A percentile compares a stretch with the other conserved stretches of the same genome.
Evolutionary conservation across 1,284 basidiomycete species (phyloP).

Genomic region (Malassezia brasiliensis): DNA sequence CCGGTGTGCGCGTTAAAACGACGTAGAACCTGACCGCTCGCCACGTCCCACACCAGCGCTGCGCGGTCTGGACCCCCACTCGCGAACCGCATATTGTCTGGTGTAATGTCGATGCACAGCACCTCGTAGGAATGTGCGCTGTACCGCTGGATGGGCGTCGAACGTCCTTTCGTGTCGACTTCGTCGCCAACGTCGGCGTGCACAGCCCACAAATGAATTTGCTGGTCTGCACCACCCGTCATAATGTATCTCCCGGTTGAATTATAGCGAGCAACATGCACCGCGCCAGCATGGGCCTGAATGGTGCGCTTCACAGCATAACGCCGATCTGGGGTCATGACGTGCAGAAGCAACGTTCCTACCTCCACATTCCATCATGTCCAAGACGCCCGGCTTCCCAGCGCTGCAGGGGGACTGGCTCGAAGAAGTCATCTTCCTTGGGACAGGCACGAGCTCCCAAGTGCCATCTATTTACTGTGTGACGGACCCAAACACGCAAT

Average conservation of each 20-base stretch:
- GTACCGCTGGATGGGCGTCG: conserved; percentile 62
- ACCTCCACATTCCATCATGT: conserved; percentile 1
- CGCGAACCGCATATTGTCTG: conserved; percentile 86
- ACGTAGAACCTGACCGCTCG: conserved; percentile 68
- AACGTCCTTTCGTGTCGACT: conserved; percentile 5
- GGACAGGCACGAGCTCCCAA: conserved; percentile 41
- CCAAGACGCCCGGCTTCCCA: background rate
- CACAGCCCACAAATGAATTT: conserved; percentile 84
- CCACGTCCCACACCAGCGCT: conserved; percentile 91
- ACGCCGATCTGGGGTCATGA: background rate
- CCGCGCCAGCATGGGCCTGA: conserved; percentile 41
- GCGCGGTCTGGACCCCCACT: conserved; percentile 85
- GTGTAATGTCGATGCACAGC: conserved; percentile 70
- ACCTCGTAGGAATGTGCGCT: conserved; percentile 87
- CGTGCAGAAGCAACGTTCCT: background rate
- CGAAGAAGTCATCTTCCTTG: conserved; percentile 32
- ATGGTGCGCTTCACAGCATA: conserved; percentile 12
- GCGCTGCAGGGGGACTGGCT: conserved; percentile 28
- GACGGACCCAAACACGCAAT: conserved; percentile 11
- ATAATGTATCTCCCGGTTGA: conserved; percentile 70
- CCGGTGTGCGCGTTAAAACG: conserved; percentile 77
- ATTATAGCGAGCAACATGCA: conserved; percentile 45
- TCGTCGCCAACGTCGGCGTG: conserved; percentile 53
- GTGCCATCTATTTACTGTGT: conserved; percentile 39
- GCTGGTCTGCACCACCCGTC: conserved; percentile 80